These are phyloP conservation scores for Hyaloscypha finlandica DNA, from an alignment of 495 filamentous ascomycete genomes.

Conservation along the genomic window DNA sequence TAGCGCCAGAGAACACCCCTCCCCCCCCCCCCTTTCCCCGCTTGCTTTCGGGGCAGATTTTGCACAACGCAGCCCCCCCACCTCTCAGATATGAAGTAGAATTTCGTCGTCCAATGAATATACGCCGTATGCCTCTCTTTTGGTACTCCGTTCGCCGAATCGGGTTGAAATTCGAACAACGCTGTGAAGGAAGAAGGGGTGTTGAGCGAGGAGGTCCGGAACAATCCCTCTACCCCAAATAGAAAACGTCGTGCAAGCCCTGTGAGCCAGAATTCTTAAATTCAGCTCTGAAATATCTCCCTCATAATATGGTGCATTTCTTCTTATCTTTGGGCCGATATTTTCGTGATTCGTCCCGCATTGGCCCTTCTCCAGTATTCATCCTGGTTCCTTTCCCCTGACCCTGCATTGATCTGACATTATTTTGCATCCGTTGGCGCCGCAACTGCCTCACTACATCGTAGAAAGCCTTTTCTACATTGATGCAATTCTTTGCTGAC, in stretches of 20 bases:
- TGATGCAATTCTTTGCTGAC: constrained; percentile 98
- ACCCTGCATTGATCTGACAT: constrained; percentile 40
- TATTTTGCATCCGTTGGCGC: constrained; percentile 66
- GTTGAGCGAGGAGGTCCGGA: neutral
- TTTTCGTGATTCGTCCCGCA: constrained; percentile 25
- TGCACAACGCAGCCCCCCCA: neutral
- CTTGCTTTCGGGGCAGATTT: neutral
- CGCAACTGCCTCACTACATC: constrained; percentile 92
- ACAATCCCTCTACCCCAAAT: constrained; percentile 15
- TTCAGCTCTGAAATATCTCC: neutral
- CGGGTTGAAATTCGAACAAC: constrained; percentile 27
- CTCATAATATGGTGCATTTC: constrained; percentile 41
- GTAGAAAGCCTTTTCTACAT: constrained; percentile 98
- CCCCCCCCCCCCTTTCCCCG: neutral
- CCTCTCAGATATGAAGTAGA: neutral
- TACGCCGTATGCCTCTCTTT: constrained; percentile 36
- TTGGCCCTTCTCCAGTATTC: constrained; percentile 20
- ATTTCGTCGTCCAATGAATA: constrained; percentile 18
- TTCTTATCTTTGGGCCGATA: constrained; percentile 23
- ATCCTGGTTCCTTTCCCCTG: constrained; percentile 25
- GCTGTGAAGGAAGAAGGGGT: constrained; percentile 25
- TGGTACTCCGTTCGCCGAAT: constrained; percentile 36
- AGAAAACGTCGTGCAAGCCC: constrained; percentile 16
- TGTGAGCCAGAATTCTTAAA: constrained; percentile 4
- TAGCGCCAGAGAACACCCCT: constrained; percentile 8